Percentiles rank a stretch among this genome's conserved stretches.
Evolutionary conservation across 345 rosid species (phyloP).

Genomic region (Barbarea vulgaris): DNA sequence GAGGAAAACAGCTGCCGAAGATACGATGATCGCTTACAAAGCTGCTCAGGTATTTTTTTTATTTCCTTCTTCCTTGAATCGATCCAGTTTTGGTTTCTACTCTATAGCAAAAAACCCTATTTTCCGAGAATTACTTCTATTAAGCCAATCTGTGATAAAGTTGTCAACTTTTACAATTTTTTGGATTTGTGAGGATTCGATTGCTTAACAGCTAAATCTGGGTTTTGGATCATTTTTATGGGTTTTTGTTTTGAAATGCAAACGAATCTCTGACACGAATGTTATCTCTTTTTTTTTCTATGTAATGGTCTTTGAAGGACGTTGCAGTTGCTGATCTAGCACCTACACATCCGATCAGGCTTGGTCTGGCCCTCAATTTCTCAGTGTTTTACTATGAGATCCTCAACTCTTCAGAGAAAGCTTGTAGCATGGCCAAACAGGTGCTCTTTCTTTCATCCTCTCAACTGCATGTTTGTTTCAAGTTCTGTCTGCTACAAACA

Average conservation of each 20-base stretch:
- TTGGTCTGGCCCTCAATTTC: constrained; percentile 71
- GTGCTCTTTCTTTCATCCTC: constrained; percentile 28
- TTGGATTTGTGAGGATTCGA: background rate
- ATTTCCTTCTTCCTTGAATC: background rate
- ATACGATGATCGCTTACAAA: constrained; percentile 51
- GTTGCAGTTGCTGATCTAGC: constrained; percentile 65
- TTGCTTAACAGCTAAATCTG: background rate
- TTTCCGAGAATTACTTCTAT: background rate
- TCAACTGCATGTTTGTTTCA: constrained; percentile 2
- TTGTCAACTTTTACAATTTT: background rate
- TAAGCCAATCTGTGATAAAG: background rate
- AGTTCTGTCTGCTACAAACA: background rate
- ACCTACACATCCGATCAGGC: constrained; percentile 73
- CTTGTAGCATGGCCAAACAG: constrained; percentile 80
- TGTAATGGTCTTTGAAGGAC: constrained; percentile 45
- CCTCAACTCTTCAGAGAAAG: constrained; percentile 68
- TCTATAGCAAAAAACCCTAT: background rate
- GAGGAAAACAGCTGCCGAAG: constrained; percentile 67
- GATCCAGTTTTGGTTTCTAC: background rate
- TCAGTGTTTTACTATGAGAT: constrained; percentile 77
- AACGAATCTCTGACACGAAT: background rate
- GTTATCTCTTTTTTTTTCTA: background rate
- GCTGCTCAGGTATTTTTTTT: constrained; percentile 57
- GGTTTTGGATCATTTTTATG: background rate
- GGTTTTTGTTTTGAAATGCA: background rate